These are phyloP conservation scores for Hanseniaspora osmophila DNA, from an alignment of 805 yeast genomes.

Conservation along the genomic window DNA sequence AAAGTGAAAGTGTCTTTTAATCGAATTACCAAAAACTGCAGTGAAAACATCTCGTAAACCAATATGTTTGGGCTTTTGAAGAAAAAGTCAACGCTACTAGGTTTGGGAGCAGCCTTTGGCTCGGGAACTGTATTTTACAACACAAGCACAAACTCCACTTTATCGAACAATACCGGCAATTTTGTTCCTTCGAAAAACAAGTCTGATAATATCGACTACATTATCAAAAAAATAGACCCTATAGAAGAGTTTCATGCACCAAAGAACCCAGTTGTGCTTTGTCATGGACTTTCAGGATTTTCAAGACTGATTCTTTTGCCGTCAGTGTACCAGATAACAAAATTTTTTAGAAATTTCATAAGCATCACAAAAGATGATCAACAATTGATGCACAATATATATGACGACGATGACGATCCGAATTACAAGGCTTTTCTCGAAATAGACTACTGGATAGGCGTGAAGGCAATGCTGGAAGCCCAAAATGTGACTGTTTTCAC, in stretches of 20 bases:
- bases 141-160: too few relatives aligned
- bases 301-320: conserved; percentile 39
- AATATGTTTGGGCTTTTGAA: too few relatives aligned
- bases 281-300: conserved; percentile 82
- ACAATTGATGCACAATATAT: conserved; percentile 9
- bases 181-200: not conserved
- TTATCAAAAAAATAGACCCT: not conserved
- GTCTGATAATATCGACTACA: not conserved
- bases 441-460: conserved; percentile 73
- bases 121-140: too few relatives aligned
- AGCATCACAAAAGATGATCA: conserved; percentile 11
- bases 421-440: conserved; percentile 19
- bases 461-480: conserved; percentile 41
- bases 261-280: conserved; percentile 58
- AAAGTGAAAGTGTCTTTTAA: too few relatives aligned
- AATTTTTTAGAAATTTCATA: conserved; percentile 10
- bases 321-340: conserved; percentile 21
- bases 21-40: too few relatives aligned
- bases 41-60: too few relatives aligned
- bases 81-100: too few relatives aligned
- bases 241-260: conserved; percentile 38
- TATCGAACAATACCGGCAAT: too few relatives aligned
- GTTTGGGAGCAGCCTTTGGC: too few relatives aligned
- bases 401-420: conserved; percentile 9
- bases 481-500: conserved; percentile 58